Evolutionary conservation across 2,329 filamentous ascomycete genomes (phyloP).

Genomic region (Ceratocystiopsis sp.): DNA sequence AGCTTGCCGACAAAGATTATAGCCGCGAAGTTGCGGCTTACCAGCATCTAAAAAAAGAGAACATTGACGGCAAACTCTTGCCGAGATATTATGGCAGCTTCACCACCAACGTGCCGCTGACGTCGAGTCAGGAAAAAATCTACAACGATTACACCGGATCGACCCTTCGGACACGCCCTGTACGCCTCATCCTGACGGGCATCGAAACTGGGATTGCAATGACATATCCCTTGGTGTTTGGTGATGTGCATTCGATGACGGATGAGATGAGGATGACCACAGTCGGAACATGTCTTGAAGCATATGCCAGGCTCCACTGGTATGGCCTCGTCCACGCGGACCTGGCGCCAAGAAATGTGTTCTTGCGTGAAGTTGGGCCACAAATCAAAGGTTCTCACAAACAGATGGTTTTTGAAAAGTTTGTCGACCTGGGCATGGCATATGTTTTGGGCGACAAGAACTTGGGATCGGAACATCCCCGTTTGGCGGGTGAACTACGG

Average conservation of each 20-base stretch:
- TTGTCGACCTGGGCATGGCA: conserved; percentile 8
- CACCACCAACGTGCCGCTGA: conserved; percentile 5
- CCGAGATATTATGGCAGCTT: conserved; percentile 7
- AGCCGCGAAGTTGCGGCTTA: conserved; percentile 8
- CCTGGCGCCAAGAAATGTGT: conserved; percentile 9
- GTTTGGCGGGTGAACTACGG: conserved; percentile 2
- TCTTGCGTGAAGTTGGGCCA: not conserved
- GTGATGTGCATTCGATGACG: conserved; percentile 3
- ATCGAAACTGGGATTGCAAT: conserved; percentile 5
- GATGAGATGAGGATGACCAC: conserved; percentile 3
- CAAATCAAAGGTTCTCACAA: not conserved
- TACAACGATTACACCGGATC: not conserved
- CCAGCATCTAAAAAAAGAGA: conserved; percentile 3
- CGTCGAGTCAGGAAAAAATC: not conserved
- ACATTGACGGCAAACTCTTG: conserved; percentile 6
- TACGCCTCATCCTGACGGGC: conserved; percentile 6
- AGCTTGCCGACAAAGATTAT: conserved; percentile 9
- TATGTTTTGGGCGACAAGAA: conserved; percentile 3
- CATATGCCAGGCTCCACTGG: conserved; percentile 6
- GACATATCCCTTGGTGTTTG: conserved; percentile 5
- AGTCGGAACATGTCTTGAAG: conserved; percentile 6
- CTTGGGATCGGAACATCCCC: not conserved
- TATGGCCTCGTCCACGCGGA: conserved; percentile 8
- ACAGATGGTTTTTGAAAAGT: conserved; percentile 2
- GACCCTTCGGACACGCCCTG: not conserved